Percentiles rank a stretch among this genome's conserved stretches.
These are phyloP conservation scores for Salix udensis DNA, from an alignment of 345 rosid species.

Conservation along the genomic window DNA sequence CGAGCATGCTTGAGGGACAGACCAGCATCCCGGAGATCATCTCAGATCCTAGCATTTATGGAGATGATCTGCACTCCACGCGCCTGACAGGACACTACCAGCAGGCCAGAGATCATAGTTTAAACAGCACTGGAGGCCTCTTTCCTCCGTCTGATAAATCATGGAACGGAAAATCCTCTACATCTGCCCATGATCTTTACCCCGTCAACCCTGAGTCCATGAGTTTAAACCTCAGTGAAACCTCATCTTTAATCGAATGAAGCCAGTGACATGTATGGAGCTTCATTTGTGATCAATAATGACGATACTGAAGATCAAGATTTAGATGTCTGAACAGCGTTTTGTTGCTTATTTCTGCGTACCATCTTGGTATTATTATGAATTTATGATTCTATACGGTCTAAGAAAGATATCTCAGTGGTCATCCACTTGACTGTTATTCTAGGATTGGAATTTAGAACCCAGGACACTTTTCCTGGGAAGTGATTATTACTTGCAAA, in stretches of 20 bases:
- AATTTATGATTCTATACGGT: too few species aligned
- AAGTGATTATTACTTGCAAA: too few species aligned
- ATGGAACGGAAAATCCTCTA: background rate
- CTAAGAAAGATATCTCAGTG: too few species aligned
- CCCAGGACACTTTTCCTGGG: too few species aligned
- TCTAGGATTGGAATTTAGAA: too few species aligned
- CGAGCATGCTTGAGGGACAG: slow-evolving; percentile 36
- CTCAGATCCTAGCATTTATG: background rate
- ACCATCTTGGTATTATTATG: too few species aligned
- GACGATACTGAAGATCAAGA: too few species aligned
- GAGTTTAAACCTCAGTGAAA: background rate
- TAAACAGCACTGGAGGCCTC: too few species aligned
- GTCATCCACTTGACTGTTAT: too few species aligned
- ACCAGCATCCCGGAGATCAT: background rate
- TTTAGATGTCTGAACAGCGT: too few species aligned
- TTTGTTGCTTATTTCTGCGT: too few species aligned
- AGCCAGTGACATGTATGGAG: background rate
- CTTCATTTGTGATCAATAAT: too few species aligned
- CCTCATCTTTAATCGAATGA: background rate
- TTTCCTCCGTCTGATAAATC: background rate
- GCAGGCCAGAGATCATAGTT: background rate
- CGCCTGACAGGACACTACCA: background rate
- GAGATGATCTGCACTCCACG: background rate
- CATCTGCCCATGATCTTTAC: background rate
- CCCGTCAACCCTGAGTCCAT: background rate